Percentiles rank a stretch among this genome's conserved stretches.
Conservation (phyloP, 345 rosid species). For the Boechera stricta region DNA sequence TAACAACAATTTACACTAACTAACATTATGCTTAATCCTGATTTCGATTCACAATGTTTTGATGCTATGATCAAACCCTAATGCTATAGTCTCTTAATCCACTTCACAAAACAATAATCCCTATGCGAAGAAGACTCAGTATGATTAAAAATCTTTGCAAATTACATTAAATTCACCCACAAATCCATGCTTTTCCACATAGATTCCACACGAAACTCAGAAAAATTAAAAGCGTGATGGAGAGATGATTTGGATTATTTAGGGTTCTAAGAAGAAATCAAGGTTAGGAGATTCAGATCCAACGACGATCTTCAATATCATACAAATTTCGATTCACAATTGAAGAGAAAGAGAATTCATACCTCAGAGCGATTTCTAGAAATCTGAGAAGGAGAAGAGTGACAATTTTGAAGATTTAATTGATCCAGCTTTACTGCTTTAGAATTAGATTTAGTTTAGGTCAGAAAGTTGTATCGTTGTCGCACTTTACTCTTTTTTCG, state of each 20-base stretch:
- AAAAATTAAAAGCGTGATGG: background rate
- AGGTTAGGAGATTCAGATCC: background rate
- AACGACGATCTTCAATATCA: background rate
- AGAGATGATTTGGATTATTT: background rate
- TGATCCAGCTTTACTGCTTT: too few relatives aligned
- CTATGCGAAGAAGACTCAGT: background rate
- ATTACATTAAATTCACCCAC: background rate
- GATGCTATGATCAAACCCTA: slow-evolving; percentile 1
- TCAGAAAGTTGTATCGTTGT: too few relatives aligned
- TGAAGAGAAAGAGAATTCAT: too few relatives aligned
- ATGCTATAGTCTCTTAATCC: background rate
- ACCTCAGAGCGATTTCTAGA: too few relatives aligned
- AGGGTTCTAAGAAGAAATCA: slow-evolving; percentile 11
- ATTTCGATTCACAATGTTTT: too few relatives aligned
- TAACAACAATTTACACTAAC: too few relatives aligned
- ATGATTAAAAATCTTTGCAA: background rate
- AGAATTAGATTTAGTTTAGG: too few relatives aligned
- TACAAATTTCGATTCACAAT: background rate
- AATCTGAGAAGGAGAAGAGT: too few relatives aligned
- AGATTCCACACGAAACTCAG: background rate
- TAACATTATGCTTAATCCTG: too few relatives aligned
- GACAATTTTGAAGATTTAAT: too few relatives aligned
- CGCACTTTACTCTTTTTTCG: too few relatives aligned
- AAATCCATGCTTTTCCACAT: background rate
- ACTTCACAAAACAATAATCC: background rate